These are phyloP conservation scores for Annulohypoxylon stygium DNA, from an alignment of 495 filamentous ascomycete genomes.

Conservation along the genomic window DNA sequence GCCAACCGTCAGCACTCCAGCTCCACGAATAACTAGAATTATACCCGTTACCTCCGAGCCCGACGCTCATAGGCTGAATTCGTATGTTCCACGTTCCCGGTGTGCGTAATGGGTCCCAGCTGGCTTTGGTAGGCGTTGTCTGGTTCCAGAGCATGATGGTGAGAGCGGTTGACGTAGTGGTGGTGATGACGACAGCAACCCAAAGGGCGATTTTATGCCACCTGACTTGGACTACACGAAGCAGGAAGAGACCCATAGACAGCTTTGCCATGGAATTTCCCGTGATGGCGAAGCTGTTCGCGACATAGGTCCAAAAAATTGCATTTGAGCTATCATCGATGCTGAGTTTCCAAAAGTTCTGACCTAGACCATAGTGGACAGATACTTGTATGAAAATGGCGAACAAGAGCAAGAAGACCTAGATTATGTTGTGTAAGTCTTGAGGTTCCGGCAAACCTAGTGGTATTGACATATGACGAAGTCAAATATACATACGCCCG, in stretches of 20 bases:
- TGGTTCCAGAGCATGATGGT: constrained; percentile 57
- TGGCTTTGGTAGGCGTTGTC: constrained; percentile 52
- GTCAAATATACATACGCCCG: constrained; percentile 42
- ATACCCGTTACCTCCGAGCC: constrained; percentile 50
- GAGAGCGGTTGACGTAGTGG: constrained; percentile 50
- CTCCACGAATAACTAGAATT: too few species aligned
- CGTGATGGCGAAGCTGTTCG: constrained; percentile 56
- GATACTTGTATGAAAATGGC: constrained; percentile 54
- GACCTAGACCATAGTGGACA: constrained; percentile 53
- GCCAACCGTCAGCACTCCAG: constrained; percentile 6
- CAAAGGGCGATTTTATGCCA: constrained; percentile 55
- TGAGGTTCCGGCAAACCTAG: neutral
- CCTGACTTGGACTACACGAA: constrained; percentile 55
- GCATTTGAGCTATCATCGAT: constrained; percentile 52
- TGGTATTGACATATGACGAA: neutral
- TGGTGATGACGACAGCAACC: constrained; percentile 52
- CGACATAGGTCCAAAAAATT: constrained; percentile 58
- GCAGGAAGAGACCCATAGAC: constrained; percentile 58
- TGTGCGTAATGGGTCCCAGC: constrained; percentile 56
- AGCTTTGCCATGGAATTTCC: constrained; percentile 59
- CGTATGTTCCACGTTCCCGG: constrained; percentile 55
- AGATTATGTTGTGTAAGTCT: neutral
- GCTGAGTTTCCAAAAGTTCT: constrained; percentile 50
- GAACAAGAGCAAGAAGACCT: constrained; percentile 54
- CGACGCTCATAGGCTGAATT: constrained; percentile 56